Evolutionary conservation across 108 stramenopile species (phyloP), one percentile per base, ranked within the genome.

Genomic region (Nannochloropsis gaditana): DNA sequence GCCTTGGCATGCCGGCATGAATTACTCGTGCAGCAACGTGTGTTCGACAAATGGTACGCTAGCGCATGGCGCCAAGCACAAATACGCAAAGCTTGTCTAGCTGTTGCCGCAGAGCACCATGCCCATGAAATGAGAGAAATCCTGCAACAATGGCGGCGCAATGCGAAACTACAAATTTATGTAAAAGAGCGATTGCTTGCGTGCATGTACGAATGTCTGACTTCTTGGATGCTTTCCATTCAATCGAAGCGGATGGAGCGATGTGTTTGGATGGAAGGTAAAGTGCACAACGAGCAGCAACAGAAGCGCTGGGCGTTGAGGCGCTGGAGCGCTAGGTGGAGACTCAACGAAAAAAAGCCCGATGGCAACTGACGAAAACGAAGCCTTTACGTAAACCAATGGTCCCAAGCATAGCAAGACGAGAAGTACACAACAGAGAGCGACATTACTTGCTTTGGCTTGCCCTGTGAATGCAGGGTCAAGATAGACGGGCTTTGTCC

Each of bases 1-100:
- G 59, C 59, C n/a, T 73, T 73, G 59, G 59, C 59, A 73, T 73
- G 59, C n/a, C 59, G 59, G 59, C 15, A 73, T 8, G 59, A 73
- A 8, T 6, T 73, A 3, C n/a, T 73, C 19, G 15, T 73, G 59
- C 59, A n/a, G 15, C 59, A 73, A 73, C 2, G n/a, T n/a, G 59
- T 73, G 59, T 73, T 73, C n/a, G 59, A n/a, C 15, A n/a, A n/a
- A 15, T n/a, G 15, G 4, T n/a, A n/a, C 15, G 59, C 15, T 73
- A n/a, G 15, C 2, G 59, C 59, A n/a, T n/a, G n/a, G 59, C 19
- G n/a, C 19, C 59, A 73, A n/a, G 59, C n/a, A n/a, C 59, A n/a
- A 6, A n/a, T 73, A 73, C 4, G 59, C 19, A 73, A n/a, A 73
- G 59, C 2, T 4, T 73, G n/a, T 73, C 4, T n/a, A 4, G 19